Percentiles rank a stretch among this genome's conserved stretches.
Conservation (phyloP, 1,139 yeast genomes). For the Magnusiomyces paraingens region DNA sequence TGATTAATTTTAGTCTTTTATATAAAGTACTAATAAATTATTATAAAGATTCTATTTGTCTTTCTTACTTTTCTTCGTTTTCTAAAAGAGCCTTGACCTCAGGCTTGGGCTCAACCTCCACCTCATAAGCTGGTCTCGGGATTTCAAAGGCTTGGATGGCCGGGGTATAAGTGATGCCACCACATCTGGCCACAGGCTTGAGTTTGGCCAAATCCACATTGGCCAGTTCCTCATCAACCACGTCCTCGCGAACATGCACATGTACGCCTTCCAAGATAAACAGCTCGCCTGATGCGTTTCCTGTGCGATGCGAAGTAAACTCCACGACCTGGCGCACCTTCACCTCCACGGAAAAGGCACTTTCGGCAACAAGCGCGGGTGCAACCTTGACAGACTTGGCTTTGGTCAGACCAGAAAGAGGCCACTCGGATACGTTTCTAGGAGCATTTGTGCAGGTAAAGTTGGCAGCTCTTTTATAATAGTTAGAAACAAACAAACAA, state of each 20-base stretch:
- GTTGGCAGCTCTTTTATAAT: conserved; percentile 45
- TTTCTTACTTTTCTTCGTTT: not conserved
- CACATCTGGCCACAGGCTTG: conserved; percentile 50
- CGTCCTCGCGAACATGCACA: conserved; percentile 53
- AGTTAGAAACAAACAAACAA: not conserved
- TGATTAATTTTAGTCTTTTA: no score
- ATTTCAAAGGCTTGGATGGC: conserved; percentile 40
- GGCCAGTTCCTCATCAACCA: conserved; percentile 39
- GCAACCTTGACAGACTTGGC: conserved; percentile 40
- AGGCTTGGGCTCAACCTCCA: conserved; percentile 17
- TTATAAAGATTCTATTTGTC: not conserved
- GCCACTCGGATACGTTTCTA: conserved; percentile 48
- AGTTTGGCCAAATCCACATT: conserved; percentile 43
- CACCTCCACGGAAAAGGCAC: conserved; percentile 55
- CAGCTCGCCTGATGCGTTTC: conserved; percentile 38
- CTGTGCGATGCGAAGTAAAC: conserved; percentile 42
- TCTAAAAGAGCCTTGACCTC: conserved; percentile 11
- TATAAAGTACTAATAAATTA: no score
- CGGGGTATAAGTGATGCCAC: conserved; percentile 48
- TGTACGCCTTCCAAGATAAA: conserved; percentile 49
- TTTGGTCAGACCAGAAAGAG: conserved; percentile 49
- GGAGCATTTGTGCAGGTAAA: conserved; percentile 46
- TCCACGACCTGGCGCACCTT: conserved; percentile 42
- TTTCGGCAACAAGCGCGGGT: conserved; percentile 54
- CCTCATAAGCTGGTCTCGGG: conserved; percentile 39